phyloP scores from a whole-genome alignment of 192 early-diverging fungal species.

The Rhizophagus sp. region DNA sequence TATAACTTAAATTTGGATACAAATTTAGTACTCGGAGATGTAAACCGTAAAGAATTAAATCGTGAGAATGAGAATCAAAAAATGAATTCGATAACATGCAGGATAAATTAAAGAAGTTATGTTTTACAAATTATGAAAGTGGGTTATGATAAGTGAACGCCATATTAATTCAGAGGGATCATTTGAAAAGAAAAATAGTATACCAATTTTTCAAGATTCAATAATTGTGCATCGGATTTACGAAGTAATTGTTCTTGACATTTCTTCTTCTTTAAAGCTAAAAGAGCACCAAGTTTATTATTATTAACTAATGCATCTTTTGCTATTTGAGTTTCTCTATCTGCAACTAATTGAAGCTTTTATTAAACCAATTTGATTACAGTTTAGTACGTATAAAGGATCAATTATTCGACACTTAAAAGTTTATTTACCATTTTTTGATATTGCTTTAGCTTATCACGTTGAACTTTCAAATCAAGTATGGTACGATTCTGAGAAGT shows the following conservation, averaged over 20 bases:
- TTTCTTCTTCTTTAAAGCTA: conserved; percentile 95
- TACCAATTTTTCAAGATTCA: conserved; percentile 88
- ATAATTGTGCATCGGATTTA: conserved; percentile 85
- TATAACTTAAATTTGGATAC: no score
- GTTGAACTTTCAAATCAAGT: conserved; percentile 92
- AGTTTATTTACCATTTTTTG: conserved; percentile 72
- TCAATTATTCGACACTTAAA: neutral
- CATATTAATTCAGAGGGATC: no score
- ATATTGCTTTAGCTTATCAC: conserved; percentile 92
- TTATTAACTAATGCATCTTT: conserved; percentile 71
- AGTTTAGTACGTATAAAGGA: neutral
- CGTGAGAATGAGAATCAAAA: no score
- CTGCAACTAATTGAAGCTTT: conserved; percentile 76
- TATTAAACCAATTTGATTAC: neutral
- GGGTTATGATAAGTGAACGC: no score
- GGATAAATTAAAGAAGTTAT: no score
- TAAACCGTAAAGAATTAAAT: no score
- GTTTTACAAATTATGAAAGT: no score
- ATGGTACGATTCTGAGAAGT: conserved; percentile 91
- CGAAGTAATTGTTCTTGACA: conserved; percentile 88
- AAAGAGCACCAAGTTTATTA: conserved; percentile 78
- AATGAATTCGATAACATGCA: no score
- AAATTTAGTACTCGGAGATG: no score
- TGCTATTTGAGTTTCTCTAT: conserved; percentile 79
- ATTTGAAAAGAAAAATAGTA: no score